Conservation (phyloP, 2,329 filamentous ascomycete genomes). For the Aspergillus pseudoterreus region DNA sequence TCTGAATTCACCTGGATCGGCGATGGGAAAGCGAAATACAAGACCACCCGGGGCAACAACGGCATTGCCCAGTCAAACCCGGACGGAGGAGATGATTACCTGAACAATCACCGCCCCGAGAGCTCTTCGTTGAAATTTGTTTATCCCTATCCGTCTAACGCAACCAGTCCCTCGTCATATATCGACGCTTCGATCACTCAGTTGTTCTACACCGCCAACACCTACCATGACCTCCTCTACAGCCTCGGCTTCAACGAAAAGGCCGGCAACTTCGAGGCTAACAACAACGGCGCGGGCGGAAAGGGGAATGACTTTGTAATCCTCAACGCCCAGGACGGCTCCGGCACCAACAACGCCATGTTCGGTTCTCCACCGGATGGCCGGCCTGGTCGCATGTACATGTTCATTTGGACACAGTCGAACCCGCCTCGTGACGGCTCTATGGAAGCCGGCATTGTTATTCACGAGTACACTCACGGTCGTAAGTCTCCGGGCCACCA, state of each 20-base stretch:
- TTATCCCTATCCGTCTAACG: constrained; percentile 7
- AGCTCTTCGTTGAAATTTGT: constrained; percentile 6
- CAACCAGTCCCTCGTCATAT: constrained; percentile 7
- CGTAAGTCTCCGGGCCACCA: constrained; percentile 1
- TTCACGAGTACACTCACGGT: constrained; percentile 17
- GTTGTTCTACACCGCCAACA: constrained; percentile 17
- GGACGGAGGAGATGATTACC: constrained; percentile 3
- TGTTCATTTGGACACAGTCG: constrained; percentile 12
- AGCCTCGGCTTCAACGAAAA: constrained; percentile 11
- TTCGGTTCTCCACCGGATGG: constrained; percentile 14
- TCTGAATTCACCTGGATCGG: constrained; percentile 14
- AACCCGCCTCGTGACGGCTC: constrained; percentile 6
- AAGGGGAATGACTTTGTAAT: constrained; percentile 12
- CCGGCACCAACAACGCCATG: constrained; percentile 13
- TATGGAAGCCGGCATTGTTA: constrained; percentile 14
- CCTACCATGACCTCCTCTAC: constrained; percentile 16
- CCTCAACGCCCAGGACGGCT: constrained; percentile 15
- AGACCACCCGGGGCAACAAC: constrained; percentile 13
- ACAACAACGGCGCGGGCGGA: constrained; percentile 11
- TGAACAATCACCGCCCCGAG: constrained; percentile 9
- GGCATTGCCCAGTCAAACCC: constrained; percentile 14
- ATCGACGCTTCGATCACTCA: constrained; percentile 14
- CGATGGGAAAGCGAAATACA: constrained; percentile 10
- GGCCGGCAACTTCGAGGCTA: constrained; percentile 15
- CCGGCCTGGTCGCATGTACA: constrained; percentile 13